Evolutionary conservation across 768 basidiomycete species (phyloP).

Genomic region (Tulasnella sp.): DNA sequence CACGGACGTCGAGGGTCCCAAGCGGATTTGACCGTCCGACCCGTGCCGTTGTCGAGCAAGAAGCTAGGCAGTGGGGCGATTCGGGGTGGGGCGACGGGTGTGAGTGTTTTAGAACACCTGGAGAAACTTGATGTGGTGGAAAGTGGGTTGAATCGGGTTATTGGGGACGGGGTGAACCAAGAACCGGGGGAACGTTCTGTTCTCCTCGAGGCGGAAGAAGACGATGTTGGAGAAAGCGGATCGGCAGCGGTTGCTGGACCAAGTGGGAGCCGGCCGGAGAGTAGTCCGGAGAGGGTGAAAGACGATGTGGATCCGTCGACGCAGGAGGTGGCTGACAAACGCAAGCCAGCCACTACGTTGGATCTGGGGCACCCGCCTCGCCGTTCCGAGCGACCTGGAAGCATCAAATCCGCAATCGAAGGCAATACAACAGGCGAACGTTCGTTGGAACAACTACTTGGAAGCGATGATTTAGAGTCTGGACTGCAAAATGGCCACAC

Average conservation of each 20-base stretch:
- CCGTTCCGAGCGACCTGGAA: neutral
- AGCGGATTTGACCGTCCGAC: slow-evolving; percentile 45
- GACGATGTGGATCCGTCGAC: neutral
- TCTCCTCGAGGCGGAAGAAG: slow-evolving; percentile 14
- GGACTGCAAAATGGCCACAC: neutral
- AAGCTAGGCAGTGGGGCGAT: slow-evolving; percentile 45
- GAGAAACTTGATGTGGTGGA: slow-evolving; percentile 71
- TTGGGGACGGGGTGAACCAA: slow-evolving; percentile 6
- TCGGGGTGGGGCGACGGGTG: slow-evolving; percentile 77
- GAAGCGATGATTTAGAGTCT: slow-evolving; percentile 5
- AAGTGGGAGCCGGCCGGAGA: neutral
- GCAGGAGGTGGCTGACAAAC: neutral
- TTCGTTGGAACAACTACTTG: neutral
- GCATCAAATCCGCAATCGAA: neutral
- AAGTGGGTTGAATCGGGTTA: slow-evolving; percentile 16
- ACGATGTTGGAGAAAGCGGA: slow-evolving; percentile 11
- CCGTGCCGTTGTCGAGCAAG: slow-evolving; percentile 74
- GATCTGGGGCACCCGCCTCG: slow-evolving; percentile 1
- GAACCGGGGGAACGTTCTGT: neutral
- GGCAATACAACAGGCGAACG: neutral
- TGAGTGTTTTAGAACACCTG: slow-evolving; percentile 71
- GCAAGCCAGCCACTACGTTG: neutral
- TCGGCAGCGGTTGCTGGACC: neutral
- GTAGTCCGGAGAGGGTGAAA: neutral
- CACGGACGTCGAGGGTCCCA: slow-evolving; percentile 47